These are phyloP conservation scores for Passalora sequoiae DNA, from an alignment of 2,329 filamentous ascomycete species.

Conservation along the genomic window DNA sequence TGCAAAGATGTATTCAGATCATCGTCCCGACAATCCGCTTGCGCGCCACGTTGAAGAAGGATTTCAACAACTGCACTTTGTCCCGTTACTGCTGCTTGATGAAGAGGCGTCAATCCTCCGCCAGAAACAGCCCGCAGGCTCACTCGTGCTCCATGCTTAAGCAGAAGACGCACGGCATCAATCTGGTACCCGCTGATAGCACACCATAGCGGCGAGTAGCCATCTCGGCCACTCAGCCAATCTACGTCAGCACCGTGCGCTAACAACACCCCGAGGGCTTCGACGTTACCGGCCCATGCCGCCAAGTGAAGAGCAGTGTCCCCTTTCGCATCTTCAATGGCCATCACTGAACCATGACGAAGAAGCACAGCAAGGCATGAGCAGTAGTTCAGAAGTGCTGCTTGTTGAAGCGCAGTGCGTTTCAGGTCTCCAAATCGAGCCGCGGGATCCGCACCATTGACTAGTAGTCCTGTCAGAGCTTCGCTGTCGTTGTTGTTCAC, in stretches of 20 bases:
- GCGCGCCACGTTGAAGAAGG: conserved; percentile 27
- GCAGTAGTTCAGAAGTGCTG: conserved; percentile 27
- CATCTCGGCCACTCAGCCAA: conserved; percentile 27
- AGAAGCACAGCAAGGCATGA: conserved; percentile 20
- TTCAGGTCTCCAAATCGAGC: conserved; percentile 22
- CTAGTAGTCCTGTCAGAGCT: conserved; percentile 19
- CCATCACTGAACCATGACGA: conserved; percentile 20
- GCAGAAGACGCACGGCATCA: conserved; percentile 24
- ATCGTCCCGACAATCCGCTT: conserved; percentile 25
- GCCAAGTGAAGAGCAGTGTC: conserved; percentile 29
- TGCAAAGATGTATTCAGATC: conserved; percentile 27
- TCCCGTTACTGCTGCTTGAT: conserved; percentile 29
- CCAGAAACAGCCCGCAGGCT: conserved; percentile 22
- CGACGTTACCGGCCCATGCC: conserved; percentile 28
- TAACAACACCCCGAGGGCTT: conserved; percentile 23
- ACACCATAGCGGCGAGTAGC: conserved; percentile 29
- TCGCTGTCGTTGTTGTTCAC: conserved; percentile 21
- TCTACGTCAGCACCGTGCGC: conserved; percentile 26
- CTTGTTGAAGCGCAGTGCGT: conserved; percentile 29
- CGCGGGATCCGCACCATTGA: conserved; percentile 14
- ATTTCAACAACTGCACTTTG: conserved; percentile 29
- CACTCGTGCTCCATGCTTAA: conserved; percentile 27
- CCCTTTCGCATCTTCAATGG: conserved; percentile 25
- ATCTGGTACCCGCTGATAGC: conserved; percentile 28
- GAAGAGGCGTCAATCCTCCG: conserved; percentile 22